phyloP scores from a whole-genome alignment of 2,329 filamentous ascomycete genomes.

The Beauveria scarabaeidicola region DNA sequence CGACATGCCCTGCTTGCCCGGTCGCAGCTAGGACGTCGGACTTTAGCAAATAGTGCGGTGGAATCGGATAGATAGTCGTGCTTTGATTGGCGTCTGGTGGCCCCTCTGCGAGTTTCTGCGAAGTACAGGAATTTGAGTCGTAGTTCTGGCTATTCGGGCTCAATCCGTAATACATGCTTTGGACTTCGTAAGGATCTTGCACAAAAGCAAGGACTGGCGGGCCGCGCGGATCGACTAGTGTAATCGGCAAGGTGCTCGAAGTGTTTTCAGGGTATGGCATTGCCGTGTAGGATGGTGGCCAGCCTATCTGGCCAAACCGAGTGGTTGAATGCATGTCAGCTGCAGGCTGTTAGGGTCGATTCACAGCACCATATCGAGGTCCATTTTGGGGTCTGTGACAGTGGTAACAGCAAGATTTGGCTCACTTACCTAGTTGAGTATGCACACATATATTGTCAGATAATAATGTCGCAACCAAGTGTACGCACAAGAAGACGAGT shows the following conservation, averaged over 20 bases:
- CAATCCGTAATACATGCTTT: neutral
- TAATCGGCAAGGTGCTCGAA: neutral
- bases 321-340: slow-evolving; percentile 3
- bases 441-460: neutral
- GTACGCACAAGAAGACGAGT: neutral
- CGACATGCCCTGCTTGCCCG: neutral
- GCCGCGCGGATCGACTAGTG: neutral
- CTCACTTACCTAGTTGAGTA: neutral
- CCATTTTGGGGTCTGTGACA: neutral
- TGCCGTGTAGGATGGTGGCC: neutral
- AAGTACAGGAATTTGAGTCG: neutral
- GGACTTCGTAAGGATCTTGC: neutral
- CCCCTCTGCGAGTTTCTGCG: neutral
- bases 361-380: neutral
- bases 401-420: neutral
- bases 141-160: neutral
- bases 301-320: slow-evolving; percentile 6
- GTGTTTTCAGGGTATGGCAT: slow-evolving; percentile 1
- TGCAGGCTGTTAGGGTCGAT: neutral
- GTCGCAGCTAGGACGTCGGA: neutral
- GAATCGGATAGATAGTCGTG: neutral
- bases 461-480: neutral
- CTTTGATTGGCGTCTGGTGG: neutral
- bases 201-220: neutral
- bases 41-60: neutral